Evolutionary conservation across 805 yeast species (phyloP).

Genomic region (Ogataea paradorogensis): DNA sequence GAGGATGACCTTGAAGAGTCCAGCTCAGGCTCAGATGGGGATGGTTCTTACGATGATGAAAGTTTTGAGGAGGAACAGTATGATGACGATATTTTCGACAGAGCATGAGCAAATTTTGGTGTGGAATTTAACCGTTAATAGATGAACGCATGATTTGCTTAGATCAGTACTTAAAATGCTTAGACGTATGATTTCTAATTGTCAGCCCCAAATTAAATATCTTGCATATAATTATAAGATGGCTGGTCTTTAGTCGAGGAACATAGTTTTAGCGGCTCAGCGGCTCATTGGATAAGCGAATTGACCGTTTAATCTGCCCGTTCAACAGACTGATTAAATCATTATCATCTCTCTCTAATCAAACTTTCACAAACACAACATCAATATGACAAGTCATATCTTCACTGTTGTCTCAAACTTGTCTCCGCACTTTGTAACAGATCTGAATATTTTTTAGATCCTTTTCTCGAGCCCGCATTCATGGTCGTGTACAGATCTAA

Average conservation of each 20-base stretch:
- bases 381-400: too few relatives aligned
- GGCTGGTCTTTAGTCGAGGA: conserved; percentile 5
- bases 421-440: not conserved
- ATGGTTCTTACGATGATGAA: conserved; percentile 58
- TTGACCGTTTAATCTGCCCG: too few relatives aligned
- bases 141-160: not conserved
- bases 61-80: conserved; percentile 54
- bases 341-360: not conserved
- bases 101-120: conserved; percentile 7
- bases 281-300: conserved; percentile 2
- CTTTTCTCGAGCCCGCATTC: not conserved
- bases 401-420: not conserved
- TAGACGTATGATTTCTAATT: too few relatives aligned
- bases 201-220: not conserved
- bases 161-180: not conserved
- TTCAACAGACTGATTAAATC: too few relatives aligned
- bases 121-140: not conserved
- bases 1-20: not conserved
- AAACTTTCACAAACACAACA: not conserved
- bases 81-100: conserved; percentile 39
- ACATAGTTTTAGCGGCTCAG: conserved; percentile 4
- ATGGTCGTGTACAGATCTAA: conserved; percentile 14
- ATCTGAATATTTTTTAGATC: not conserved
- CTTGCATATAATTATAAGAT: conserved; percentile 1
- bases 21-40: conserved; percentile 23